Percentiles rank a stretch among this genome's conserved stretches.
Evolutionary conservation across 108 stramenopile genomes (phyloP).

Genomic region (Hondaea fermentalgiana): DNA sequence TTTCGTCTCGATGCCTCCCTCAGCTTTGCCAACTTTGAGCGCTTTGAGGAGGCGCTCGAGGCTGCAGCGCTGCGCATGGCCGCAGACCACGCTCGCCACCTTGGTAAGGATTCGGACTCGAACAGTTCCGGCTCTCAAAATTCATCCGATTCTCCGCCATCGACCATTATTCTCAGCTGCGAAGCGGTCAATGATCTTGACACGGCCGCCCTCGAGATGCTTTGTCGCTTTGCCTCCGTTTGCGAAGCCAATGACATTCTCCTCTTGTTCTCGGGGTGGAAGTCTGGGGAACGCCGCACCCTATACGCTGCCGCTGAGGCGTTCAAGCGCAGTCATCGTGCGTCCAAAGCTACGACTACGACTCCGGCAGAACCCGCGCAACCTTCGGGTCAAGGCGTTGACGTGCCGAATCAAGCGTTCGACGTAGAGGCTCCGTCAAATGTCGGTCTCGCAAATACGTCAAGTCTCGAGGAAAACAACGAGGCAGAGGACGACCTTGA

Average conservation of each 20-base stretch:
- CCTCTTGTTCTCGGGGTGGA: not conserved
- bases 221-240: not conserved
- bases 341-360: not conserved
- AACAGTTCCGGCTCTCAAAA: not conserved
- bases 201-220: not conserved
- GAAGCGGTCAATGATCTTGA: slow-evolving; percentile 4
- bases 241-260: not conserved
- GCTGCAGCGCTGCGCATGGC: not conserved
- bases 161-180: not conserved
- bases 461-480: too few species aligned
- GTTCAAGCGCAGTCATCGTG: not conserved
- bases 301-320: not conserved
- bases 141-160: not conserved
- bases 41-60: not conserved
- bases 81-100: not conserved
- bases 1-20: not conserved
- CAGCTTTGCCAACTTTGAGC: not conserved
- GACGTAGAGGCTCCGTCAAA: too few species aligned
- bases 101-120: not conserved
- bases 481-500: too few species aligned
- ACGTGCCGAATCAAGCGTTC: too few species aligned
- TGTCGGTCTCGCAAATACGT: too few species aligned
- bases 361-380: not conserved
- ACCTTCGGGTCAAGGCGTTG: not conserved
- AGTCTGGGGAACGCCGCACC: not conserved